Conservation (phyloP, 2,329 filamentous ascomycete genomes). For the Ophiostoma sp. region DNA sequence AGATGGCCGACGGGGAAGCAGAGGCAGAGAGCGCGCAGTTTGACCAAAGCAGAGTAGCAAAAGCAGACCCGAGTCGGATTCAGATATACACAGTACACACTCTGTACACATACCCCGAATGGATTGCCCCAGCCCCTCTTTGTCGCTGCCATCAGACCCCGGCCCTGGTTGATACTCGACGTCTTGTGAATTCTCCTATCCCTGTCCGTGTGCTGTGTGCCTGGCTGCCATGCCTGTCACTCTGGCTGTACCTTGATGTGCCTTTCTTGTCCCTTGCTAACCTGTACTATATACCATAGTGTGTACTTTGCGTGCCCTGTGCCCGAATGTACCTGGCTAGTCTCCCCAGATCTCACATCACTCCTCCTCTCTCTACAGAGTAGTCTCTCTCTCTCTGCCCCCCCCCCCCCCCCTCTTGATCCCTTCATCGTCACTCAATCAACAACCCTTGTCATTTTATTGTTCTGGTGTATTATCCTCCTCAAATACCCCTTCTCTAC, state of each 20-base stretch:
- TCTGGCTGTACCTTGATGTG: not conserved
- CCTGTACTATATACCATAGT: too few species aligned
- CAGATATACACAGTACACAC: too few species aligned
- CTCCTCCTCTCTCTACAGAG: not conserved
- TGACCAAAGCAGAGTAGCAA: not conserved
- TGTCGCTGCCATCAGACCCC: not conserved
- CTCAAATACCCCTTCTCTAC: not conserved
- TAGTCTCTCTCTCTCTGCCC: not conserved
- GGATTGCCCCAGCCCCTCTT: not conserved
- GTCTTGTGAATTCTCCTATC: constrained; percentile 1
- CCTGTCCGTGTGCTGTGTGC: not conserved
- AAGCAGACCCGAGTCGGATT: too few species aligned
- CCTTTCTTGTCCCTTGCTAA: not conserved
- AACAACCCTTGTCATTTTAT: too few species aligned
- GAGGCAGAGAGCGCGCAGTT: not conserved
- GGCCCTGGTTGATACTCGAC: not conserved
- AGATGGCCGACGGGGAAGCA: not conserved
- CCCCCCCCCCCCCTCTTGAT: not conserved
- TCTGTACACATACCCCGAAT: too few species aligned
- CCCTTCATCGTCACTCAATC: not conserved
- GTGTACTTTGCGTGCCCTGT: not conserved
- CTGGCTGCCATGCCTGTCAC: not conserved
- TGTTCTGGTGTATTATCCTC: too few species aligned
- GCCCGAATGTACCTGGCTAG: constrained; percentile 6
- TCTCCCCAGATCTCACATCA: not conserved